Base-by-base conservation (phyloP, 768 basidiomycete species). In the Rhodotorula taiwanensis region DNA sequence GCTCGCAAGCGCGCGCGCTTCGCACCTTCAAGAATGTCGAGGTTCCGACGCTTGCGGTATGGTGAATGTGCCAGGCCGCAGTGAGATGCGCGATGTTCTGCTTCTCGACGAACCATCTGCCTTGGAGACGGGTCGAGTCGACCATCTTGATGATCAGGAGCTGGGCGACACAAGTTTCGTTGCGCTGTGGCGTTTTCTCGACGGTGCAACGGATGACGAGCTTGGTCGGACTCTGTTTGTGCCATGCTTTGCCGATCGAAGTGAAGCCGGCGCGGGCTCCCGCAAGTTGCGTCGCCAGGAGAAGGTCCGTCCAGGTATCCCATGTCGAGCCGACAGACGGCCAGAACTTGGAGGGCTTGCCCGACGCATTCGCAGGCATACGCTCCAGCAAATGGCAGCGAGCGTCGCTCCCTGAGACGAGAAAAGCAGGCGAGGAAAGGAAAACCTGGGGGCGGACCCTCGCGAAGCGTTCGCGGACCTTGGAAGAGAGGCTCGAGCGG, bases 221-320 rank as follows among this genome's bases (percentile, higher is more conserved):
- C n/a, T 1, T 4, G 5, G 7, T 15, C 9, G 44, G 44, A 8
- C n/a, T 5, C 2, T 4, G n/a, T 13, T n/a, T 8, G n/a, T 25
- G 9, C n/a, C 23, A 45, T 5, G 3, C 9, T 7, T 25, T 23
- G 2, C 10, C 8, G 44, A 45, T 4, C 10, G 13, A 6, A 13
- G 2, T 25, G n/a, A 45, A 25, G n/a, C 44, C 44, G n/a, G 44
- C 44, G n/a, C 44, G 44, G 9, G 15, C 10, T 2, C n/a, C 44
- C n/a, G n/a, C 23, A 13, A 45, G 44, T 15, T 45, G n/a, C 6
- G 44, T 45, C 44, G 44, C 44, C n/a, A 45, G 44, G 44, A 45
- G 44, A 25, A 45, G 44, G 44, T 45, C 44, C n/a, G n/a, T 1
- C 44, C 44, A 45, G n/a, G 13, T 10, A 5, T 1, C 2, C n/a